Evolutionary conservation across 495 filamentous ascomycete species (phyloP).

Genomic region (Antarctomyces pellizariae): DNA sequence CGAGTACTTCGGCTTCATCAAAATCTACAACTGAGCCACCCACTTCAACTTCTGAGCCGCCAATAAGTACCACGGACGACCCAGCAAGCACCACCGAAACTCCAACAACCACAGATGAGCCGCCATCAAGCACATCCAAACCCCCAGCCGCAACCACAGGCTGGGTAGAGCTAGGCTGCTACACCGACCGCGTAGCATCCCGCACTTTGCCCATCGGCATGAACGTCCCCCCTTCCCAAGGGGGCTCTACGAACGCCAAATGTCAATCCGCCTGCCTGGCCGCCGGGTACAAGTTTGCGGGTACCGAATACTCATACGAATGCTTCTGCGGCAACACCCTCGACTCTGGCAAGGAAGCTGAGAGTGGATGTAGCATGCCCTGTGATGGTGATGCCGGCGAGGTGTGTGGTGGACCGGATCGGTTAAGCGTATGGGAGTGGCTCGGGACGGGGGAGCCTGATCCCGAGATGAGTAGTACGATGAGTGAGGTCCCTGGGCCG

Average conservation of each 20-base stretch:
- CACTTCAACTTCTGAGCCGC: neutral
- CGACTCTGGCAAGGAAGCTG: neutral
- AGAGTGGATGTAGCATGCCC: conserved; percentile 1
- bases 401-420: too few relatives aligned
- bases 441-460: too few relatives aligned
- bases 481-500: neutral
- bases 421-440: too few relatives aligned
- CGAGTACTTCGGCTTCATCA: neutral
- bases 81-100: conserved; percentile 9
- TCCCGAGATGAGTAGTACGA: too few relatives aligned
- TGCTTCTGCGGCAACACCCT: conserved; percentile 5
- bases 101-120: conserved; percentile 7
- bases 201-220: conserved; percentile 3
- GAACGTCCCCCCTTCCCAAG: neutral
- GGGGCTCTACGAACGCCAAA: conserved; percentile 1
- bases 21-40: neutral
- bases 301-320: conserved; percentile 1
- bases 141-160: conserved; percentile 6
- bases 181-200: conserved; percentile 4
- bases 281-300: conserved; percentile 1
- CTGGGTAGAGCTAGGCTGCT: conserved; percentile 2
- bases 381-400: neutral
- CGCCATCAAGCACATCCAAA: conserved; percentile 9
- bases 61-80: neutral
- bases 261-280: neutral